Evolutionary conservation across 768 basidiomycete species (phyloP), one percentile per base, ranked within the genome.

Genomic region (Peribolospora kevripleyi): DNA sequence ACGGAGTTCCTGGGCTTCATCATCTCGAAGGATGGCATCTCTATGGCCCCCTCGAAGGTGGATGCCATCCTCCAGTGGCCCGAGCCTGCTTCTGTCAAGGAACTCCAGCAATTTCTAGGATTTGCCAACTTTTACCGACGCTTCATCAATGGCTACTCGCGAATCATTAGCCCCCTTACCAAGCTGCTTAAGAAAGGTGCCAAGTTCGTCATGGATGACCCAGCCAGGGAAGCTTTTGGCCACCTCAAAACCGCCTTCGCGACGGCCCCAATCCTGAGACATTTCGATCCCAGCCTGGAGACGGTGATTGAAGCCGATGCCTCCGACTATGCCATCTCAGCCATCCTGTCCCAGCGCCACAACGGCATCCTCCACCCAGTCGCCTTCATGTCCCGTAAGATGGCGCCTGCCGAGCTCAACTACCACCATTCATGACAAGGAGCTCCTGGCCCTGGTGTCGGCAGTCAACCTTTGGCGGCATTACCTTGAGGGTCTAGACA

Each of bases 401-500:
- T 64, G 40, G 5, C 2, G 9, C 41, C 58, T 0, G 61, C 70
- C 0, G 70, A 78, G 59, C 39, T 62, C 2, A 76, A 76, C 60
- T 76, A 77, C 57, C 64, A 73, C 9, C n/a, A 69, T 73, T n/a
- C 68, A 75, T 55, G 70, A 78, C 56, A 71, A 73, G 58, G 75
- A 77, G 64, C 62, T 76, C 10, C 65, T 76, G 0, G 72, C 71
- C 1, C 68, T 76, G 48, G 62, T 76, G 11, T n/a, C n/a, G n/a
- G 65, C 67, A 0, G 58, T 73, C 51, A 48, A 54, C 7, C 39
- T 60, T 10, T 71, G n/a, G 60, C 65, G 49, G 60, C 73, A 42
- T 57, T 63, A 53, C 66, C 66, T 1, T 64, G 72, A 52, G 67
- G 46, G 46, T 45, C 72, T 66, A 5, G 47, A 60, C 0, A 8